Evolutionary conservation across 441 rosid species (phyloP).

Genomic region (Aquilaria agallochum): DNA sequence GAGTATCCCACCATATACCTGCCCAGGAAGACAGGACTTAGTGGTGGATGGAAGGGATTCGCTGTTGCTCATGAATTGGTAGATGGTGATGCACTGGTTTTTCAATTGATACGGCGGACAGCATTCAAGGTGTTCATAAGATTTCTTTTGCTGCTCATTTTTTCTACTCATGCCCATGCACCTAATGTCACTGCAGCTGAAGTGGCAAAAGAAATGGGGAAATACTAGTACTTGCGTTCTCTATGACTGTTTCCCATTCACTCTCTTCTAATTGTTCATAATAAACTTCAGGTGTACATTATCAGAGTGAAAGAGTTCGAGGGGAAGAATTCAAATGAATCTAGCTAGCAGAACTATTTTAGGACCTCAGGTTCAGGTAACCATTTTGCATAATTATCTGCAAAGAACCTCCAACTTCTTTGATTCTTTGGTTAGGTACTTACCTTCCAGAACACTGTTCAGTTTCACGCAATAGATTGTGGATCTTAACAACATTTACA

Average conservation of each 20-base stretch:
- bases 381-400: neutral
- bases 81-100: conserved; percentile 69
- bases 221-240: neutral
- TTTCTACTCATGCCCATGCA: too few species aligned
- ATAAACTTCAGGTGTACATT: conserved; percentile 43
- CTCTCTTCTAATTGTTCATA: neutral
- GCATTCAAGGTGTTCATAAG: conserved; percentile 44
- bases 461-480: neutral
- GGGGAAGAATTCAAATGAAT: conserved; percentile 6
- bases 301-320: conserved; percentile 38
- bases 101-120: conserved; percentile 45
- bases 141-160: too few species aligned
- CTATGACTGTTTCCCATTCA: neutral
- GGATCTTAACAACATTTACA: neutral
- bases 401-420: neutral
- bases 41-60: conserved; percentile 83
- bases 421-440: neutral
- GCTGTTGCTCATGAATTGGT: conserved; percentile 59
- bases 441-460: neutral
- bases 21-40: conserved; percentile 53
- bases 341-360: neutral
- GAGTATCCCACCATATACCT: conserved; percentile 47
- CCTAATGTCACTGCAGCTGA: too few species aligned
- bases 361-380: conserved; percentile 7
- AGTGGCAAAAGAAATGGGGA: too few species aligned